Conservation (phyloP, 164 flowering plant species). For the Tetrastigma voinierianum region DNA sequence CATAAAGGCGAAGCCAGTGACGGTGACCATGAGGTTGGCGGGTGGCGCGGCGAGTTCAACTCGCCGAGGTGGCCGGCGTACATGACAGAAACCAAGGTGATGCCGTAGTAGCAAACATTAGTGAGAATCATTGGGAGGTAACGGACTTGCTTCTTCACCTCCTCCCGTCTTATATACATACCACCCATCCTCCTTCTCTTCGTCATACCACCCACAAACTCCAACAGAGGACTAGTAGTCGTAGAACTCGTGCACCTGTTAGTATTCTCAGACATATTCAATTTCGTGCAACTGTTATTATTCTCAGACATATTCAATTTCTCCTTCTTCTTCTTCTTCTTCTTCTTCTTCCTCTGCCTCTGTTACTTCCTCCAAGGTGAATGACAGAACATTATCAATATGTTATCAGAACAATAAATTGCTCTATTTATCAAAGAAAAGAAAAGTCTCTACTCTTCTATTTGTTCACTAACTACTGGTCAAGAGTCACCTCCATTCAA, state of each 20-base stretch:
- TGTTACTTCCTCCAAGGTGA: too few relatives aligned
- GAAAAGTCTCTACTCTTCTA: too few relatives aligned
- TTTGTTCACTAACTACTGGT: too few relatives aligned
- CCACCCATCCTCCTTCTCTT: neutral
- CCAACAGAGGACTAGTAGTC: neutral
- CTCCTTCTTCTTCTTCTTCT: neutral
- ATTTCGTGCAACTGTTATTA: too few relatives aligned
- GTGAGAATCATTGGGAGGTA: slow-evolving; percentile 69
- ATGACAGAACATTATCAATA: too few relatives aligned
- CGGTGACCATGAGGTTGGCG: slow-evolving; percentile 91
- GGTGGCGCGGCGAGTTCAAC: slow-evolving; percentile 70
- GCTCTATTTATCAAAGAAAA: too few relatives aligned
- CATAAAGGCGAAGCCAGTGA: slow-evolving; percentile 64
- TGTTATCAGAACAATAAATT: too few relatives aligned
- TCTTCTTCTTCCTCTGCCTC: neutral
- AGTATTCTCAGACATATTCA: too few relatives aligned
- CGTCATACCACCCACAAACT: slow-evolving; percentile 4
- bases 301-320: too few relatives aligned
- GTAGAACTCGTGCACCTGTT: too few relatives aligned
- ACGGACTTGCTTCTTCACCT: slow-evolving; percentile 52
- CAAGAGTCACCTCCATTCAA: too few relatives aligned
- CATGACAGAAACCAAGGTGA: too few relatives aligned
- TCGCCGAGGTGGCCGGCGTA: slow-evolving; percentile 70
- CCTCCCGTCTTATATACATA: slow-evolving; percentile 53
- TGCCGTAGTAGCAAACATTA: slow-evolving; percentile 53